phyloP scores from a whole-genome alignment of 2,329 filamentous ascomycete species.

The Arthrobotrys conoides region DNA sequence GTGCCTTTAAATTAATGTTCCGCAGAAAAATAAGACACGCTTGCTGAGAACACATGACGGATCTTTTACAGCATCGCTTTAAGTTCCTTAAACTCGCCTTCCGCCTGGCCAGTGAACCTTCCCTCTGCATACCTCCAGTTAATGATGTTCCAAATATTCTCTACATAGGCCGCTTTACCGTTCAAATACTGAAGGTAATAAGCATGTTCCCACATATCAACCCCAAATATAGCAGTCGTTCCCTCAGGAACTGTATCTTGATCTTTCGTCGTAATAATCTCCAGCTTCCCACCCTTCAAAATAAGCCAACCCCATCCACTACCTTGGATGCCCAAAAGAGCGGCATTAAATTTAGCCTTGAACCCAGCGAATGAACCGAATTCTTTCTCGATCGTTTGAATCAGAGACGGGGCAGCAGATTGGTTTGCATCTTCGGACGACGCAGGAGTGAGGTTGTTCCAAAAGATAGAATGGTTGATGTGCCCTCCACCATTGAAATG shows the following conservation, averaged over 20 bases:
- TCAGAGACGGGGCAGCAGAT: constrained; percentile 73
- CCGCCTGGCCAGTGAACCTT: constrained; percentile 70
- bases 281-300: constrained; percentile 74
- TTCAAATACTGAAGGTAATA: constrained; percentile 90
- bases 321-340: constrained; percentile 81
- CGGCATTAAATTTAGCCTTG: constrained; percentile 75
- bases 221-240: constrained; percentile 79
- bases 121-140: constrained; percentile 81
- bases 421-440: constrained; percentile 73
- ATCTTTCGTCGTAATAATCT: constrained; percentile 86
- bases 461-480: constrained; percentile 94
- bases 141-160: constrained; percentile 83
- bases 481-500: constrained; percentile 93
- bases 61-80: constrained; percentile 42
- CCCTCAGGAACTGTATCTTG: constrained; percentile 81
- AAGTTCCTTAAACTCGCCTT: constrained; percentile 48
- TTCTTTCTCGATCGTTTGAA: constrained; percentile 74
- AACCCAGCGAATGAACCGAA: constrained; percentile 80
- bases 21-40: neutral
- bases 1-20: neutral
- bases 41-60: neutral
- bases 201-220: constrained; percentile 93
- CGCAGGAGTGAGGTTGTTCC: constrained; percentile 82
- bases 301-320: constrained; percentile 92
- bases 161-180: constrained; percentile 80